Evolutionary conservation across 768 basidiomycete species (phyloP).

Genomic region (Podaxis sp.): DNA sequence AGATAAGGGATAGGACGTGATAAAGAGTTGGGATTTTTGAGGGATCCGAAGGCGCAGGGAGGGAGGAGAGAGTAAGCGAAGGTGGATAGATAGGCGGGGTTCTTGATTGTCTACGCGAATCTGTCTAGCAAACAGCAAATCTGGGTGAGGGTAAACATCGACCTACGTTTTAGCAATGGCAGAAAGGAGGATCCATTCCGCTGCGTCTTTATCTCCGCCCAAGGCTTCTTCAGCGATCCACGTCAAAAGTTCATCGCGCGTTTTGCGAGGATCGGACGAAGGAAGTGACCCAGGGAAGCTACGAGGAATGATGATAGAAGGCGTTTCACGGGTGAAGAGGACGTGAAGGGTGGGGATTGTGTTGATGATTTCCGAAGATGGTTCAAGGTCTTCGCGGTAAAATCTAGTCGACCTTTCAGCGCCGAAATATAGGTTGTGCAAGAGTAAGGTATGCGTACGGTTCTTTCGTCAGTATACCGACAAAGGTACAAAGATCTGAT

Average conservation of each 20-base stretch:
- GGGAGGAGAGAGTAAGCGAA: conserved; percentile 60
- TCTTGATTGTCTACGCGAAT: conserved; percentile 56
- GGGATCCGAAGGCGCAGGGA: conserved; percentile 43
- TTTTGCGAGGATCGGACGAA: conserved; percentile 17
- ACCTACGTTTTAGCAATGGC: conserved; percentile 64
- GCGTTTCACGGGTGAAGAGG: conserved; percentile 47
- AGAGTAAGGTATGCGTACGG: conserved; percentile 40
- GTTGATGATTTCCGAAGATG: conserved; percentile 24
- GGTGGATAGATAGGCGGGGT: conserved; percentile 65
- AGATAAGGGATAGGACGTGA: conserved; percentile 51
- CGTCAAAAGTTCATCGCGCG: conserved; percentile 54
- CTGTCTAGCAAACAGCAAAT: not conserved
- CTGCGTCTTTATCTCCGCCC: conserved; percentile 64
- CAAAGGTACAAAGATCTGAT: conserved; percentile 64
- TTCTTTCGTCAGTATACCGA: conserved; percentile 72
- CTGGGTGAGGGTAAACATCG: not conserved
- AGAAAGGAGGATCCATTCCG: conserved; percentile 72
- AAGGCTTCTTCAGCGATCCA: conserved; percentile 77
- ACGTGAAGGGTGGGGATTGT: conserved; percentile 70
- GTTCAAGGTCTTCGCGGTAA: conserved; percentile 36
- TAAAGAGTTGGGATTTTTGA: conserved; percentile 45
- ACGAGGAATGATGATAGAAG: conserved; percentile 37
- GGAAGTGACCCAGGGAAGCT: conserved; percentile 29
- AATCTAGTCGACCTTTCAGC: conserved; percentile 25
- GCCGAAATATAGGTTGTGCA: conserved; percentile 13